Evolutionary conservation across 441 rosid genomes (phyloP).

Genomic region (Adansonia madagascariensis): DNA sequence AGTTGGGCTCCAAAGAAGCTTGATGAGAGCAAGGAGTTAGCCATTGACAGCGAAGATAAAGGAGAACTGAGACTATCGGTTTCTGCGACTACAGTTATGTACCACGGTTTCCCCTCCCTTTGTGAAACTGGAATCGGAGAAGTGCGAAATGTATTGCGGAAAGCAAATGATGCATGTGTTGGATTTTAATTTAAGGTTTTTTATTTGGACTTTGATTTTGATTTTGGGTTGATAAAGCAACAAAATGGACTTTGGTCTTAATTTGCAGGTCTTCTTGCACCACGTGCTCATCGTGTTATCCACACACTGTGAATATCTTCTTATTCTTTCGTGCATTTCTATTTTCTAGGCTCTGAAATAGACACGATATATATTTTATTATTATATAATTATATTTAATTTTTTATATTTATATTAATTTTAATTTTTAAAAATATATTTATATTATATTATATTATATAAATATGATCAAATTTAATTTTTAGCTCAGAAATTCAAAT

Average conservation of each 20-base stretch:
- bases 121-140: background rate
- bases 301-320: conserved; percentile 35
- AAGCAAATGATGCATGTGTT: background rate
- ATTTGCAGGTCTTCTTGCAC: conserved; percentile 37
- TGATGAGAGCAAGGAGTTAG: conserved; percentile 59
- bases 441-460: too few species aligned
- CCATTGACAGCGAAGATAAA: conserved; percentile 41
- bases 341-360: background rate
- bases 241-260: conserved; percentile 35
- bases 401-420: too few species aligned
- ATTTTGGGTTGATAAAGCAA: conserved; percentile 29
- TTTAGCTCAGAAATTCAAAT: background rate
- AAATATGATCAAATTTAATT: too few species aligned
- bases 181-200: background rate
- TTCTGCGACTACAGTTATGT: background rate
- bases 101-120: background rate
- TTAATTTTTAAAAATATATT: too few species aligned
- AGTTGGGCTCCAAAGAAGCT: conserved; percentile 51
- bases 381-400: too few species aligned
- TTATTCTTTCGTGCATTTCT: background rate
- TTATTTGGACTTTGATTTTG: conserved; percentile 11
- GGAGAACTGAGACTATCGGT: conserved; percentile 18
- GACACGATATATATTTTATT: background rate
- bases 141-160: background rate
- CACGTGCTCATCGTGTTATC: conserved; percentile 55